A percentile compares a stretch with the other conserved stretches of the same genome.
These are phyloP conservation scores for Fusarium nelsonii DNA, from an alignment of 2,329 filamentous ascomycete species.

Conservation along the genomic window DNA sequence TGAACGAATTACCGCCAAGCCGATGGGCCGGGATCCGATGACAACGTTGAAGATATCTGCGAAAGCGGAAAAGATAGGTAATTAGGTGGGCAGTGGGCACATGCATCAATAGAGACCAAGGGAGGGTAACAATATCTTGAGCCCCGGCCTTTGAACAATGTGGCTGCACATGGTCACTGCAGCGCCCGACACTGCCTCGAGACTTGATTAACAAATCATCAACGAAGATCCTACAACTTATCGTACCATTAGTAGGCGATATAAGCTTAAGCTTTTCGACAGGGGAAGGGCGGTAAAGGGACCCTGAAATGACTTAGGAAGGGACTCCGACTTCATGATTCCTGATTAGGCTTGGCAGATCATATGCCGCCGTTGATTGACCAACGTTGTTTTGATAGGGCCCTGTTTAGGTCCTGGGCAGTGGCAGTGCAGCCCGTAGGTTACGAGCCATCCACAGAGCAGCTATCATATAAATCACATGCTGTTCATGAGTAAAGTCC, in stretches of 20 bases:
- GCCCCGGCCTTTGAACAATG: constrained; percentile 15
- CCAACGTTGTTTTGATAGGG: background rate
- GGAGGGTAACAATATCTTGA: background rate
- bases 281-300: constrained; percentile 41
- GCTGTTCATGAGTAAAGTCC: background rate
- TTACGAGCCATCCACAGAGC: background rate
- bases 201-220: background rate
- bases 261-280: constrained; percentile 16
- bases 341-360: constrained; percentile 22
- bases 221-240: background rate
- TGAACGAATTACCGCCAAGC: constrained; percentile 42
- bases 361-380: background rate
- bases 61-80: constrained; percentile 25
- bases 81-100: constrained; percentile 6
- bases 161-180: constrained; percentile 16
- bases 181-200: constrained; percentile 19
- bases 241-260: background rate
- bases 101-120: constrained; percentile 10
- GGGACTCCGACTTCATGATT: constrained; percentile 25
- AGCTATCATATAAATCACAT: constrained; percentile 24
- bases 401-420: constrained; percentile 14
- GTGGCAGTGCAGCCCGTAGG: constrained; percentile 33
- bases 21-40: constrained; percentile 8
- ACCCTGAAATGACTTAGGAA: constrained; percentile 14
- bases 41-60: constrained; percentile 28